phyloP scores from a whole-genome alignment of 75 land plant genomes.

The Cunninghamia lanceolata region DNA sequence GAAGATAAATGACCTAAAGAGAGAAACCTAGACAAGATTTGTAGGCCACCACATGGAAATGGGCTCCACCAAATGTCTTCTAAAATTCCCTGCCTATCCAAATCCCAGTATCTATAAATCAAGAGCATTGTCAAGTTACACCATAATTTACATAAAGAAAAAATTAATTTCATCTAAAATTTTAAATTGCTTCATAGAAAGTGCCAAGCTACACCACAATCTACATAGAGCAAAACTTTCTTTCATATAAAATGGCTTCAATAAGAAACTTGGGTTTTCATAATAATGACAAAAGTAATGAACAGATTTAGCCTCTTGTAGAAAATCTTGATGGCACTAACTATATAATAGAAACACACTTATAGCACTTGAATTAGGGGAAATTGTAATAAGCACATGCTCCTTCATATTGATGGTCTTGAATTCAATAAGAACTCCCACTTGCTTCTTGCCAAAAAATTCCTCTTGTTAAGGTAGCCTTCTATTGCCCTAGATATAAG shows the following conservation, averaged over 20 bases:
- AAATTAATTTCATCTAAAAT: neutral
- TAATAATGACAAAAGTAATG: slow-evolving; percentile 51
- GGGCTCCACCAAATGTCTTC: slow-evolving; percentile 23
- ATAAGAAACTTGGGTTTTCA: slow-evolving; percentile 65
- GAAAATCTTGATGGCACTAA: slow-evolving; percentile 48
- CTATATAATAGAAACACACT: slow-evolving; percentile 47
- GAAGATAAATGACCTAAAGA: slow-evolving; percentile 23
- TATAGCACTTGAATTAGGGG: slow-evolving; percentile 54
- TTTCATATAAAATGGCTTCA: neutral
- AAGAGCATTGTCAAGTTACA: neutral
- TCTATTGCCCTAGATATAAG: too few relatives aligned
- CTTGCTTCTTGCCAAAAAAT: slow-evolving; percentile 32
- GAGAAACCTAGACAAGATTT: slow-evolving; percentile 30
- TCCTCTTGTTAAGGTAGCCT: slow-evolving; percentile 16
- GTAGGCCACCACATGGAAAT: slow-evolving; percentile 35
- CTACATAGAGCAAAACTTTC: neutral
- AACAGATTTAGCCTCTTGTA: slow-evolving; percentile 39
- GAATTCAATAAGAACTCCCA: slow-evolving; percentile 49
- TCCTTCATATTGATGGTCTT: slow-evolving; percentile 65
- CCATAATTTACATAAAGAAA: neutral
- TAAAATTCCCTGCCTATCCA: slow-evolving; percentile 28
- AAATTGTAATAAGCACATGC: slow-evolving; percentile 70
- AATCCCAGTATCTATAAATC: slow-evolving; percentile 23
- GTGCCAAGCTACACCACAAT: neutral
- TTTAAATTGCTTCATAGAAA: too few relatives aligned